phyloP scores from a whole-genome alignment of 1,139 yeast species.

The Spencermartinsiella ligniputridi region DNA sequence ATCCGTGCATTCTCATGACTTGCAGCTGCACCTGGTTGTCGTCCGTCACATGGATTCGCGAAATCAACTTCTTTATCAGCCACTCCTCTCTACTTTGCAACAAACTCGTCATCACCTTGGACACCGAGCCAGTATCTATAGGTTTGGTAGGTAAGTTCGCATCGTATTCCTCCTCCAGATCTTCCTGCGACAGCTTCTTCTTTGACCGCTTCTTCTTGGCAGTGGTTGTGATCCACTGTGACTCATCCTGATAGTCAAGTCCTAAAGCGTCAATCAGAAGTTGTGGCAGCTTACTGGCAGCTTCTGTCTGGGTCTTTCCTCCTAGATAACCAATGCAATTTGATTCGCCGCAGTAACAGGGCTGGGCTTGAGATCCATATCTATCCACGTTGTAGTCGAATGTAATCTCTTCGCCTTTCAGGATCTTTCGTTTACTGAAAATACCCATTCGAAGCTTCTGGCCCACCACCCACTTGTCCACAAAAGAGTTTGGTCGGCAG shows the following conservation, averaged over 20 bases:
- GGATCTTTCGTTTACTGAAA: conserved; percentile 71
- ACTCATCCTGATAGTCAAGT: conserved; percentile 51
- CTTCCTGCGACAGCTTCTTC: conserved; percentile 37
- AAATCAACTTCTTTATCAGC: conserved; percentile 61
- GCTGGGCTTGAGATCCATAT: conserved; percentile 91
- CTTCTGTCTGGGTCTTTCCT: conserved; percentile 93
- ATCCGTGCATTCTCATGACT: conserved; percentile 80
- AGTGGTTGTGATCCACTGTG: conserved; percentile 28
- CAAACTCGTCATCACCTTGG: conserved; percentile 76
- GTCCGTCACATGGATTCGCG: conserved; percentile 56
- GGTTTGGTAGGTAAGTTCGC: conserved; percentile 56
- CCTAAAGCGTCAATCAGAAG: conserved; percentile 83
- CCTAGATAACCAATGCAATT: conserved; percentile 93
- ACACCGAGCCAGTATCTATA: conserved; percentile 49
- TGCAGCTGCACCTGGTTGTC: conserved; percentile 53
- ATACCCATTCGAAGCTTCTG: conserved; percentile 91
- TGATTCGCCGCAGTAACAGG: conserved; percentile 90
- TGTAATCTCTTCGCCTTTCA: conserved; percentile 84
- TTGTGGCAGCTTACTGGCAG: conserved; percentile 78
- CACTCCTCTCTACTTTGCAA: conserved; percentile 71
- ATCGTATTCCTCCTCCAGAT: conserved; percentile 50
- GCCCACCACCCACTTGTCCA: conserved; percentile 96
- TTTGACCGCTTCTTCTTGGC: conserved; percentile 46
- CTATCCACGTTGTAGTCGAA: conserved; percentile 96
- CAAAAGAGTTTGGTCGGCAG: conserved; percentile 89